Conservation (phyloP, 257 asterid genomes). For the Rhazya stricta region DNA sequence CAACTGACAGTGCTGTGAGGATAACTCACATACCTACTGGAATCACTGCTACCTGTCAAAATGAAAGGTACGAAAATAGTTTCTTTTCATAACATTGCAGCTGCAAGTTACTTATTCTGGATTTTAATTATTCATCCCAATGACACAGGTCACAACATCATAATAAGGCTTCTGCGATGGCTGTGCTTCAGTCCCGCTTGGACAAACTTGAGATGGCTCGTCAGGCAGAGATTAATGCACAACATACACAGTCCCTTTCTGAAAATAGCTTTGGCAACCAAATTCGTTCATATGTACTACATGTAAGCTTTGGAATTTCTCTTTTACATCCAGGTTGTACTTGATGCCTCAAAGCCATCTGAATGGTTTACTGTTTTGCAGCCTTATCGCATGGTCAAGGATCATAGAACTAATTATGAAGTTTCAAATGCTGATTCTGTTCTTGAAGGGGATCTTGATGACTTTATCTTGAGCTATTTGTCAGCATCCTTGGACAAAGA, state of each 20-base stretch:
- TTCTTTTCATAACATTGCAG: not conserved
- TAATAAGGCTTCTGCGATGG: conserved; percentile 92
- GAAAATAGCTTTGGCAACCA: conserved; percentile 94
- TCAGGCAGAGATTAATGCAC: conserved; percentile 72
- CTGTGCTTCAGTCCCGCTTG: conserved; percentile 93
- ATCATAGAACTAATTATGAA: conserved; percentile 84
- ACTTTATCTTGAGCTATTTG: conserved; percentile 71
- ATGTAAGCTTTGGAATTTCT: conserved; percentile 41
- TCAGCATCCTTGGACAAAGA: conserved; percentile 74
- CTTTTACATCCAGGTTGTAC: not conserved
- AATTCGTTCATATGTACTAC: conserved; percentile 86
- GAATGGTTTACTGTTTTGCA: conserved; percentile 27
- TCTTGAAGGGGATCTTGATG: conserved; percentile 81
- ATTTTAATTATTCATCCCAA: not conserved
- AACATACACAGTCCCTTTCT: conserved; percentile 77
- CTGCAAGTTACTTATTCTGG: not conserved
- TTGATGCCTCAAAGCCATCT: not conserved
- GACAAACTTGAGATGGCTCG: conserved; percentile 89
- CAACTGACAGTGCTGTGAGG: conserved; percentile 92
- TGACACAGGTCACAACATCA: conserved; percentile 89
- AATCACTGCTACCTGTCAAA: conserved; percentile 77
- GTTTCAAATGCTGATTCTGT: conserved; percentile 92
- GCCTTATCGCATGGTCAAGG: conserved; percentile 99
- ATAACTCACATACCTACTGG: conserved; percentile 97
- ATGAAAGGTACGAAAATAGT: conserved; percentile 58